phyloP scores from a whole-genome alignment of 2,329 filamentous ascomycete genomes.

The Arthrobotrys musiformis region DNA sequence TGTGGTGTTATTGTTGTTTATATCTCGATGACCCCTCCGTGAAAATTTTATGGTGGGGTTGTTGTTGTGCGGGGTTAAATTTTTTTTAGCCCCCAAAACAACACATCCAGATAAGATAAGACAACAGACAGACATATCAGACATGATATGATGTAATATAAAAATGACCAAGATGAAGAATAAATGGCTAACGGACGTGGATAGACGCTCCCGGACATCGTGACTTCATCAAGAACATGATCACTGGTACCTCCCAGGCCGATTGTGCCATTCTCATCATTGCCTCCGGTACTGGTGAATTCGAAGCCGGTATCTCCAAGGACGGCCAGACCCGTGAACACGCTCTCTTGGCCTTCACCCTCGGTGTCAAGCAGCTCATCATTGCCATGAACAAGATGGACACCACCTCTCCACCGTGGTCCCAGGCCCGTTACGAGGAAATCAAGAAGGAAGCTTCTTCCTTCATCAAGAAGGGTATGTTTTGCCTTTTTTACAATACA shows the following conservation, averaged over 20 bases:
- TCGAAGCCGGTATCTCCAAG: constrained; percentile 99
- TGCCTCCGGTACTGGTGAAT: constrained; percentile 99
- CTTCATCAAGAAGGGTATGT: constrained; percentile 95
- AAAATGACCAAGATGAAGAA: neutral
- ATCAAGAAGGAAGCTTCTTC: constrained; percentile 99
- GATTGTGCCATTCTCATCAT: constrained; percentile 99
- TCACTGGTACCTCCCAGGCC: constrained; percentile 99
- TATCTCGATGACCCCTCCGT: neutral
- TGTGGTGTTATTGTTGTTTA: no score
- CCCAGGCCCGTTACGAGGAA: constrained; percentile 94
- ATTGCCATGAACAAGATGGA: constrained; percentile 99
- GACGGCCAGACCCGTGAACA: constrained; percentile 99
- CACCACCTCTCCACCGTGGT: constrained; percentile 86
- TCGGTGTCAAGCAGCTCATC: constrained; percentile 99
- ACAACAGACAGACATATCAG: neutral
- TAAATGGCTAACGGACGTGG: constrained; percentile 27
- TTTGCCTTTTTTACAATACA: neutral
- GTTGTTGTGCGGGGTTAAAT: constrained; percentile 49
- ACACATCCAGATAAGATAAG: constrained; percentile 49
- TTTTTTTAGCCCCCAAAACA: constrained; percentile 41
- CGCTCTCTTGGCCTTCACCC: constrained; percentile 99
- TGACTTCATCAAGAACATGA: constrained; percentile 99
- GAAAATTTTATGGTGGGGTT: constrained; percentile 7
- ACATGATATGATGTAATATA: neutral
- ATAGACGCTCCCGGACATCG: constrained; percentile 96